These are phyloP conservation scores for Paulownia fortunei DNA, from an alignment of 257 asterid genomes.

Conservation along the genomic window DNA sequence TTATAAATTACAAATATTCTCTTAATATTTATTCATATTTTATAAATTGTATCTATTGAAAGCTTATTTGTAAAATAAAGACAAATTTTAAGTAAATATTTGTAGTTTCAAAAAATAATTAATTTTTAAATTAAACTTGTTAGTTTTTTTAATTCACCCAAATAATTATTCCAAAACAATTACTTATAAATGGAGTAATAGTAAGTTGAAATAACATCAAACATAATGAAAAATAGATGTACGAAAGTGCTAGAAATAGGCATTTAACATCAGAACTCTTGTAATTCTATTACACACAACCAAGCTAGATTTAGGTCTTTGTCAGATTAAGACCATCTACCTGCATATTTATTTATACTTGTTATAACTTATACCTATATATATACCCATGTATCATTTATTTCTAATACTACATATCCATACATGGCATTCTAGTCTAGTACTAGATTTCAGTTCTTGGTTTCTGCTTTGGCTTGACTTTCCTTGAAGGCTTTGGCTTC, in stretches of 20 bases:
- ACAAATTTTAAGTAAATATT: too few species aligned
- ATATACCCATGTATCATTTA: slow-evolving; percentile 13
- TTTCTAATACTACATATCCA: neutral
- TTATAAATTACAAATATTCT: too few species aligned
- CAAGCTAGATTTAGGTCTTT: neutral
- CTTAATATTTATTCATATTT: too few species aligned
- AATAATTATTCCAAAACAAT: too few species aligned
- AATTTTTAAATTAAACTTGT: too few species aligned
- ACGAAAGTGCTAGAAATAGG: neutral
- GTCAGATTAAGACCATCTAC: neutral
- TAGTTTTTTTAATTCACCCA: too few species aligned
- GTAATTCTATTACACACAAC: neutral
- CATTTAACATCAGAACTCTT: neutral
- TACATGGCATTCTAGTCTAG: neutral
- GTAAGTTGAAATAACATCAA: neutral
- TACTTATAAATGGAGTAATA: too few species aligned
- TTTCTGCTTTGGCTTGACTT: slow-evolving; percentile 26
- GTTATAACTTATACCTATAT: too few species aligned
- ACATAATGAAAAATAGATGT: neutral
- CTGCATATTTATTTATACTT: neutral
- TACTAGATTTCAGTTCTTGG: slow-evolving; percentile 11
- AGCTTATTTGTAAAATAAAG: too few species aligned
- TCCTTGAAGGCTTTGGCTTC: slow-evolving; percentile 28
- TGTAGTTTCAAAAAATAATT: too few species aligned
- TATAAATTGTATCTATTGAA: too few species aligned